Base-by-base conservation (phyloP, 768 basidiomycete genomes). In the Wakefieldia striispora region DNA sequence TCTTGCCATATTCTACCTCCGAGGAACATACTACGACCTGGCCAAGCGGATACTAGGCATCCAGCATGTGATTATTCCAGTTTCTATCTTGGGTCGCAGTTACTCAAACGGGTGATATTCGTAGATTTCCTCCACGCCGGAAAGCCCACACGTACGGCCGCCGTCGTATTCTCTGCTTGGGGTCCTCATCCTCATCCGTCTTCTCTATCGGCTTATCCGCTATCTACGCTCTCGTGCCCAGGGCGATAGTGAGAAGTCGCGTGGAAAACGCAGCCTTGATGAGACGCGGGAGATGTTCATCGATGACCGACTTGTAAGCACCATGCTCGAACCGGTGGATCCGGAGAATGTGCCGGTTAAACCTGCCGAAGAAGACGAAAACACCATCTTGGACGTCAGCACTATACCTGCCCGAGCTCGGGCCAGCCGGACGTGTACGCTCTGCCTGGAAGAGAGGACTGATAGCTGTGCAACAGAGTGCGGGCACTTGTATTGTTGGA, bases 401-500 rank as follows among this genome's bases (percentile, higher is more conserved):
- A 63, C 73, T 2, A 80, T 93, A 27, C 77, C 84, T 6, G 57
- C 72, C 3, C 71, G 67, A 9, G 51, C 76, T 3, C 73, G 87
- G 45, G 80, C 77, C 11, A 74, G 80, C 9, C 74, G 91, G 61
- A 84, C 76, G 52, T 94, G 91, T 55, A 91, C 90, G 5, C 74
- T 94, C 23, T 94, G 91, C 60, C 69, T 94, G 43, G 91, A 93
- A 58, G 88, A 91, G 65, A 77, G 91, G 57, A 90, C 87, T 0
- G 80, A 84, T 50, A 91, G 82, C 56, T 85, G 84, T 62, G 81
- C 85, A 24, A 94, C 91, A 0, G 91, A 93, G 65, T 94, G 91
- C 56, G 91, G 91, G 0, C 91, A 94, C 66, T 61, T 94, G 40
- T 94, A 93, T 63, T 92, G 91, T 57, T 94, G 91, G 91, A 82